Evolutionary conservation across 75 land plant genomes (phyloP).

Genomic region (Cryptomeria japonica): DNA sequence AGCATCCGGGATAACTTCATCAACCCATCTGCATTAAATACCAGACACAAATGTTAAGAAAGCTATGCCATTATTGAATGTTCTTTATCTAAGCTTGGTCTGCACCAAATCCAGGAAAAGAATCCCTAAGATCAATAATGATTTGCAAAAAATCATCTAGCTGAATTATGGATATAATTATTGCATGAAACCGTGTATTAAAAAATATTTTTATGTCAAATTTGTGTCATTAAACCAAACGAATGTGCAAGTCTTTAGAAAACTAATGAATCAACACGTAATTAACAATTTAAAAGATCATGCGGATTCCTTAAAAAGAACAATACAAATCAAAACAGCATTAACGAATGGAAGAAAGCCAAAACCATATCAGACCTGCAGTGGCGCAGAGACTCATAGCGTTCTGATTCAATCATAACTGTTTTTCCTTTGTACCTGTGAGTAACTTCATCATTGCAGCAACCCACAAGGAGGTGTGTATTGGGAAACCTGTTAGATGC

Average conservation of each 20-base stretch:
- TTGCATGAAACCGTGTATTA: neutral
- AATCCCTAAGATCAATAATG: neutral
- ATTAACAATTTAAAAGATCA: neutral
- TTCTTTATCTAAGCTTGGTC: neutral
- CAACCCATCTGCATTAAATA: constrained; percentile 72
- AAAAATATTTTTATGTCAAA: neutral
- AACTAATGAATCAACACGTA: neutral
- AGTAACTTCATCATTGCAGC: constrained; percentile 88
- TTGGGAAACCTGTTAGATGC: constrained; percentile 70
- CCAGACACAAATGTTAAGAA: neutral
- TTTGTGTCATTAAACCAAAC: neutral
- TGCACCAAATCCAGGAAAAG: neutral
- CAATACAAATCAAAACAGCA: neutral
- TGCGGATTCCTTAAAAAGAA: too few relatives aligned
- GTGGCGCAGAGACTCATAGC: constrained; percentile 95
- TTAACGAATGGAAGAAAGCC: constrained; percentile 1
- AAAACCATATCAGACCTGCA: constrained; percentile 59
- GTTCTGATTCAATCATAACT: constrained; percentile 82
- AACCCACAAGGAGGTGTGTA: constrained; percentile 79
- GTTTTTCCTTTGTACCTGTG: constrained; percentile 88
- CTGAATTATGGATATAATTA: neutral
- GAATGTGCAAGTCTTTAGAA: neutral
- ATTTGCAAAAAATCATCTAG: neutral
- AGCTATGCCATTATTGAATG: neutral
- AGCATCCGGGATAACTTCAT: constrained; percentile 87